Evolutionary conservation across 2,329 filamentous ascomycete species (phyloP).

Genomic region (Aspergillus awamori): DNA sequence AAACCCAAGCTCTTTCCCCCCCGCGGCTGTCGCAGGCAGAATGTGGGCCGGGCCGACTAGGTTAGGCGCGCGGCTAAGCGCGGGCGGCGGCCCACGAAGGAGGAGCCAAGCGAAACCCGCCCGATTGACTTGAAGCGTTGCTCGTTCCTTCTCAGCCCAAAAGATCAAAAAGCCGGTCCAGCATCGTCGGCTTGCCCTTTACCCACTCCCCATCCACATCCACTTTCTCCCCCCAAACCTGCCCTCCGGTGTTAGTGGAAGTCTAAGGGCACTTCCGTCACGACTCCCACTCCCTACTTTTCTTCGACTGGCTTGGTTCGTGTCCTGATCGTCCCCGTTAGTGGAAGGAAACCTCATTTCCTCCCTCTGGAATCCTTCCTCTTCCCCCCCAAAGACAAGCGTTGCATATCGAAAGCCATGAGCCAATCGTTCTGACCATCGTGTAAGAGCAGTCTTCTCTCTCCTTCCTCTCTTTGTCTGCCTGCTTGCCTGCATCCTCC

Average conservation of each 20-base stretch:
- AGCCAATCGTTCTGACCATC: slow-evolving; percentile 26
- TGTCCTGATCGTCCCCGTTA: slow-evolving; percentile 5
- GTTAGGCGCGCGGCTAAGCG: slow-evolving; percentile 22
- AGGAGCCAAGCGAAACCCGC: slow-evolving; percentile 24
- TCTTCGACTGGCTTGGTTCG: not conserved
- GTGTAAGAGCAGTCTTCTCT: slow-evolving; percentile 24
- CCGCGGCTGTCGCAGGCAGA: slow-evolving; percentile 23
- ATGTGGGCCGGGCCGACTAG: slow-evolving; percentile 13
- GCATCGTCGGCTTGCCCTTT: slow-evolving; percentile 7
- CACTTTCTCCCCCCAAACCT: not conserved
- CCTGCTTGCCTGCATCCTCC: not conserved
- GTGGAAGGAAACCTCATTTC: slow-evolving; percentile 6
- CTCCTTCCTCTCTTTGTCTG: slow-evolving; percentile 6
- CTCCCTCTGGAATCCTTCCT: slow-evolving; percentile 1
- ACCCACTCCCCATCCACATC: not conserved
- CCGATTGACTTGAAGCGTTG: slow-evolving; percentile 15
- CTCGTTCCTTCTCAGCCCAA: slow-evolving; percentile 27
- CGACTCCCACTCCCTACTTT: slow-evolving; percentile 1
- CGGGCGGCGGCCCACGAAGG: slow-evolving; percentile 18
- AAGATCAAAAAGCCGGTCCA: slow-evolving; percentile 15
- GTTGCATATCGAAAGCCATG: slow-evolving; percentile 17
- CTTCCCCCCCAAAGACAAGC: slow-evolving; percentile 7
- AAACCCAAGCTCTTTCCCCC: slow-evolving; percentile 7
- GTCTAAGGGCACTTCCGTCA: slow-evolving; percentile 8
- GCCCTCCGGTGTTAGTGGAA: slow-evolving; percentile 6